phyloP scores from a whole-genome alignment of 345 rosid species.

The Raphanus sativus region DNA sequence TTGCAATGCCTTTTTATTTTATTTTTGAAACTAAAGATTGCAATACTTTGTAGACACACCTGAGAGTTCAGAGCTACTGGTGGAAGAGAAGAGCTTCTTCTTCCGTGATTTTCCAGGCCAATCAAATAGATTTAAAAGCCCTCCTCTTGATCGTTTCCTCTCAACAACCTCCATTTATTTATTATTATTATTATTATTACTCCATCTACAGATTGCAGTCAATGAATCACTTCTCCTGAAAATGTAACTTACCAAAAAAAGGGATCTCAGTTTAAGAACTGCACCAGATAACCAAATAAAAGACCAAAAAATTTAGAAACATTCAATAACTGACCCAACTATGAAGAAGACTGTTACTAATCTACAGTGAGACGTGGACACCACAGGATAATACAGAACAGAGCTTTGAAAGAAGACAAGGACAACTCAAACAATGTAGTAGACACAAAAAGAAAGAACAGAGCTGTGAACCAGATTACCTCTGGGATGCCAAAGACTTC shows the following conservation, averaged over 20 bases:
- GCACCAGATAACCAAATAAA: background rate
- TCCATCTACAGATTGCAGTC: constrained; percentile 33
- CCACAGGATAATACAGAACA: constrained; percentile 13
- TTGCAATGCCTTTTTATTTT: background rate
- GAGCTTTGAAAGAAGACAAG: background rate
- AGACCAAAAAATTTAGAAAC: background rate
- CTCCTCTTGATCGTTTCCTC: constrained; percentile 69
- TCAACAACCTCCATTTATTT: constrained; percentile 81
- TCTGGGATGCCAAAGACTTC: constrained; percentile 22
- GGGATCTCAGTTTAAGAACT: constrained; percentile 8
- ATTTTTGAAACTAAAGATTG: constrained; percentile 3
- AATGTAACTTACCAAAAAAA: background rate
- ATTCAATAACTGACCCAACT: constrained; percentile 13
- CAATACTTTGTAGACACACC: constrained; percentile 42
- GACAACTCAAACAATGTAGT: constrained; percentile 8
- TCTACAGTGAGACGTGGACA: no score
- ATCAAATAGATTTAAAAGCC: constrained; percentile 64
- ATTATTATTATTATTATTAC: background rate
- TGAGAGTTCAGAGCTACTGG: constrained; percentile 45
- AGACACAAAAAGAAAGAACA: background rate
- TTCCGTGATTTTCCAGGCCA: constrained; percentile 87
- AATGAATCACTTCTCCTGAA: background rate
- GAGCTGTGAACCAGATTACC: constrained; percentile 18
- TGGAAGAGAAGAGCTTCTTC: constrained; percentile 68
- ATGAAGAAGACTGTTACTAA: no score